Base-by-base conservation (phyloP, 805 yeast genomes). In the Saturnispora zaruensis region DNA sequence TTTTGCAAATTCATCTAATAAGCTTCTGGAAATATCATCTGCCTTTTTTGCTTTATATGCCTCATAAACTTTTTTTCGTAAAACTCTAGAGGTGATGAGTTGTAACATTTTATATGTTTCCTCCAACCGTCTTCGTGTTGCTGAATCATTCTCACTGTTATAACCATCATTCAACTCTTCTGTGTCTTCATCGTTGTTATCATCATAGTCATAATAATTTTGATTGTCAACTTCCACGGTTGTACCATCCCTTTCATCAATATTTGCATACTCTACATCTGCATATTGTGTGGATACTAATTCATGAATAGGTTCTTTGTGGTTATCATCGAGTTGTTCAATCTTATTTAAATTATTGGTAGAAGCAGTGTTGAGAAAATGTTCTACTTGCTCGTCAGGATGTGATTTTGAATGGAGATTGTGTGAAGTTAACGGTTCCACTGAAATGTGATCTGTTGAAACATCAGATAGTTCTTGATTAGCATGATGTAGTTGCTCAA, bases 31-130 rank as follows among this genome's bases (percentile, higher is more conserved):
- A 51, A 82, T 74, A 57, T 85, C 93, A 52, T 84, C 87, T 11
- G 96, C 90, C 44, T 84, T 78, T 55, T 80, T 84, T 58, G 84
- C 90, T 53, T 85, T 84, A 61, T 82, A 89, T 0, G 95, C 87
- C 28, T 76, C 78, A 59, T 85, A 72, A 30, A 90, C 76, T 42
- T 88, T 76, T 56, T 79, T 81, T 59, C 85, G 87, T 57, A 90
- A 75, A 61, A 87, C 72, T 48, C 87, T 79, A 4, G 93, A 83
- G 1, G 90, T 86, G 50, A 88, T 84, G 48, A 86, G 73, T 58
- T 87, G 88, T 53, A 90, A 76, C 73, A 87, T 76, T 24, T 84
- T 79, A 36, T 90, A 83, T 11, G 91, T 83, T 66, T 89, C 95
- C 58, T 79, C 82, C 59, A 86, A 67, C 46, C 89, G 74, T 63